Evolutionary conservation across 768 basidiomycete species (phyloP), one percentile per base, ranked within the genome.

Genomic region (Tulasnella sp.): DNA sequence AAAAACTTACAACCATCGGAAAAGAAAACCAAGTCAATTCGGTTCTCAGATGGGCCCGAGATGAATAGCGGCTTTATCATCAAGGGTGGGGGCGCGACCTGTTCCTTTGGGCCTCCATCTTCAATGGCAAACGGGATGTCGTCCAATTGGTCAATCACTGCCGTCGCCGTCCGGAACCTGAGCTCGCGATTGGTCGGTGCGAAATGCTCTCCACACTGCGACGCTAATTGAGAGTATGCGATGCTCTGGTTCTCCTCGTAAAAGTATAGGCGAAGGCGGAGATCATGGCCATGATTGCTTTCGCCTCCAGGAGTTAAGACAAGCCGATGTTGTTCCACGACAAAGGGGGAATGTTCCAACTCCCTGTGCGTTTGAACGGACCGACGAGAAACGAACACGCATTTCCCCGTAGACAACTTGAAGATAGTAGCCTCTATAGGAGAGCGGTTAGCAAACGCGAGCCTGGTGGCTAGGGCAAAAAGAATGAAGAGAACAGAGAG

Each of bases 1-100:
- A 58, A 67, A 38, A 36, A 85, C 91, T 77, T 81, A 92, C 92
- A 93, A 40, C 92, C 92, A 78, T 93, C 91, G 0, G 88, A 86
- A 81, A 93, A 92, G 83, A 93, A 93, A 14, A 91, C 88, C 11
- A 93, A 83, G 83, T 92, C 89, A 34, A 92, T 87, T 22, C 92
- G 87, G 80, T 93, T 93, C 45, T 81, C 80, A 14, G 88, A 85
- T 9, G 87, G 84, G 0, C 92, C 92, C 39, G 91, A 90, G 6
- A 86, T 83, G 36, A 88, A 83, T 34, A 93, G 84, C 58, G 89
- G 89, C 12, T 37, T 25, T 38, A 75, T 73, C 36, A 9, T 5
- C 72, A 73, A 15, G 12, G 58, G 58, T 64, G 31, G 25, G 29
- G 58, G 58, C 12, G 3, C 29, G 29, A 31, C 14, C 14, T 64